Percentiles rank a stretch among this genome's conserved stretches.
Evolutionary conservation across 345 rosid species (phyloP).

Genomic region (Anastatica hierochuntica): DNA sequence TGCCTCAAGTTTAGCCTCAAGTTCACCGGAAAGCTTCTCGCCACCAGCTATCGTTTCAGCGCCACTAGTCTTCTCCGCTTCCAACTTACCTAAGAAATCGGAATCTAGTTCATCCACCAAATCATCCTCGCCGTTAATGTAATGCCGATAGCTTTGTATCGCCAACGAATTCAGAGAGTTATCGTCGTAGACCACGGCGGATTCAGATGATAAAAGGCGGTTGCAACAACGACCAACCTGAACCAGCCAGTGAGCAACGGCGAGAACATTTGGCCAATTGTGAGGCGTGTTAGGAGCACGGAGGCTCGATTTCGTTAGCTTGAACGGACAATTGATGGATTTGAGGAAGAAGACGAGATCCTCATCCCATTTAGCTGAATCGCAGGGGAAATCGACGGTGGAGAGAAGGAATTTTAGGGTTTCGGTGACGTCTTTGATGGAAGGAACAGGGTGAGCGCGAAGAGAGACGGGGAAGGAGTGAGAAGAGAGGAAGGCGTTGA

Average conservation of each 20-base stretch:
- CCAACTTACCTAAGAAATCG: constrained; percentile 49
- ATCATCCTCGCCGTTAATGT: constrained; percentile 56
- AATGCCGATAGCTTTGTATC: constrained; percentile 42
- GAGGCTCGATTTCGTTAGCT: constrained; percentile 63
- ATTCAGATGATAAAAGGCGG: constrained; percentile 25
- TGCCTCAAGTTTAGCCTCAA: constrained; percentile 39
- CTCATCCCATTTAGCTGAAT: constrained; percentile 40
- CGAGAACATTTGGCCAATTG: constrained; percentile 78
- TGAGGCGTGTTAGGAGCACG: constrained; percentile 82
- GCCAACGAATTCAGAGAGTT: constrained; percentile 38
- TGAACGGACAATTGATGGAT: constrained; percentile 54
- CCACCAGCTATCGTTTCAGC: constrained; percentile 27
- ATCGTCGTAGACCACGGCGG: constrained; percentile 26
- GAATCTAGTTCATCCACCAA: constrained; percentile 42
- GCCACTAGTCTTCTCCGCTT: constrained; percentile 36
- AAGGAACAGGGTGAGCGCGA: constrained; percentile 37
- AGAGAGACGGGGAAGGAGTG: constrained; percentile 40
- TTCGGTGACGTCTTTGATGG: constrained; percentile 55
- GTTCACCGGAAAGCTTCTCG: constrained; percentile 30
- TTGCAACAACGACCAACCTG: constrained; percentile 43
- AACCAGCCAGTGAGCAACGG: constrained; percentile 67
- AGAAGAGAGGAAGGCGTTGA: constrained; percentile 58
- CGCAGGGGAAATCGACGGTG: constrained; percentile 38
- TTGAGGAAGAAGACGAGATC: constrained; percentile 48
- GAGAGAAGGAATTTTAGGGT: constrained; percentile 46